These are phyloP conservation scores for Scheffersomyces coipomensis DNA, from an alignment of 805 yeast genomes.

Conservation along the genomic window DNA sequence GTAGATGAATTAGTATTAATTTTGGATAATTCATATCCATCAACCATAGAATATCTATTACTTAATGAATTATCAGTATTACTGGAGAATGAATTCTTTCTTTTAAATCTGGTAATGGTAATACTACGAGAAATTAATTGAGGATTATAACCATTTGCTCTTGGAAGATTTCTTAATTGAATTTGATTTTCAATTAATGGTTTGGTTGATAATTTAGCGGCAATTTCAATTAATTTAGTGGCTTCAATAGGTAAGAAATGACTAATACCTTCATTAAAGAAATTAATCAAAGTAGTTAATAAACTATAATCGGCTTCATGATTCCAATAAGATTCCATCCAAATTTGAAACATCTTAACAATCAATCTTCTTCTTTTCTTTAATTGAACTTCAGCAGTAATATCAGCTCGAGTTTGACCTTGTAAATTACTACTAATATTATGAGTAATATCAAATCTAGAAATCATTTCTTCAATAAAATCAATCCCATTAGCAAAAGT, in stretches of 20 bases:
- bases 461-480: slow-evolving; percentile 64
- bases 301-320: slow-evolving; percentile 56
- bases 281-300: slow-evolving; percentile 69
- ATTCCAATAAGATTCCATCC: slow-evolving; percentile 93
- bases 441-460: slow-evolving; percentile 56
- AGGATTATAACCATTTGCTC: slow-evolving; percentile 17
- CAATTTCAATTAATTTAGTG: slow-evolving; percentile 57
- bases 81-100: slow-evolving; percentile 33
- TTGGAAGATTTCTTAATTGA: slow-evolving; percentile 5
- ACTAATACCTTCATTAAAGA: slow-evolving; percentile 77
- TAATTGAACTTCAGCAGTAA: slow-evolving; percentile 30
- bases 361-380: slow-evolving; percentile 67
- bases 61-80: slow-evolving; percentile 23
- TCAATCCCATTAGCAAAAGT: slow-evolving; percentile 67
- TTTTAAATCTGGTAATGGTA: slow-evolving; percentile 28
- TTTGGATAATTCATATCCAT: slow-evolving; percentile 55
- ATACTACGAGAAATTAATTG: slow-evolving; percentile 59
- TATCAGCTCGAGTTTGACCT: slow-evolving; percentile 11
- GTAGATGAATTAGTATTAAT: slow-evolving; percentile 48
- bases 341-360: slow-evolving; percentile 66
- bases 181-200: slow-evolving; percentile 48
- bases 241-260: slow-evolving; percentile 62
- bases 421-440: slow-evolving; percentile 16
- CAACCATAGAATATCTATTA: slow-evolving; percentile 48
- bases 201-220: slow-evolving; percentile 56